Evolutionary conservation across 2,329 filamentous ascomycete species (phyloP).

Genomic region (Hawksworthiomyces lignivorus): DNA sequence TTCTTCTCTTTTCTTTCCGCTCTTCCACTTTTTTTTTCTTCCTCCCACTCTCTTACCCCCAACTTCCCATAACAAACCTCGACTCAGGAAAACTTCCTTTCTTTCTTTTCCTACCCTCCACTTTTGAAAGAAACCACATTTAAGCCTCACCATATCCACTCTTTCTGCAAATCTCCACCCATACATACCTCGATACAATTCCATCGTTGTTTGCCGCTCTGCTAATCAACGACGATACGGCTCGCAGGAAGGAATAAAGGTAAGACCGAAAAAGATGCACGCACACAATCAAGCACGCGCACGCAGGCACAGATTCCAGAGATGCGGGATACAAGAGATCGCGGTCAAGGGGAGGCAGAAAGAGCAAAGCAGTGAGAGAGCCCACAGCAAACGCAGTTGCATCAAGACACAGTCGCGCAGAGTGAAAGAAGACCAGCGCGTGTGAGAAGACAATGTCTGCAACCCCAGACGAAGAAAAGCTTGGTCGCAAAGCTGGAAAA

Average conservation of each 20-base stretch:
- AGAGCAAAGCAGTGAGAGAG: no score
- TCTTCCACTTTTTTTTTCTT: constrained; percentile 6
- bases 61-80: background rate
- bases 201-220: constrained; percentile 9
- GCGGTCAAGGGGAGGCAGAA: background rate
- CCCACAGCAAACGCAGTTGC: no score
- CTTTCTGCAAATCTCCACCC: constrained; percentile 16
- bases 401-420: no score
- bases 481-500: no score
- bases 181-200: constrained; percentile 10
- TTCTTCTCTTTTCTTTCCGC: constrained; percentile 10
- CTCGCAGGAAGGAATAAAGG: constrained; percentile 8
- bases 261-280: background rate
- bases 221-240: constrained; percentile 8
- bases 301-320: no score
- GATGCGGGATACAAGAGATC: background rate
- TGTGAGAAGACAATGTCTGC: no score
- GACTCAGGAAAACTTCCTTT: constrained; percentile 5
- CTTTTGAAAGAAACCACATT: constrained; percentile 17
- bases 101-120: constrained; percentile 15
- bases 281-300: background rate
- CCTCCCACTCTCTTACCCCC: constrained; percentile 8
- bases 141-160: constrained; percentile 17
- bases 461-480: no score
- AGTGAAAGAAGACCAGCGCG: no score